These are phyloP conservation scores for Fonsecaea multimorphosa DNA, from an alignment of 2,329 filamentous ascomycete species.

Conservation along the genomic window DNA sequence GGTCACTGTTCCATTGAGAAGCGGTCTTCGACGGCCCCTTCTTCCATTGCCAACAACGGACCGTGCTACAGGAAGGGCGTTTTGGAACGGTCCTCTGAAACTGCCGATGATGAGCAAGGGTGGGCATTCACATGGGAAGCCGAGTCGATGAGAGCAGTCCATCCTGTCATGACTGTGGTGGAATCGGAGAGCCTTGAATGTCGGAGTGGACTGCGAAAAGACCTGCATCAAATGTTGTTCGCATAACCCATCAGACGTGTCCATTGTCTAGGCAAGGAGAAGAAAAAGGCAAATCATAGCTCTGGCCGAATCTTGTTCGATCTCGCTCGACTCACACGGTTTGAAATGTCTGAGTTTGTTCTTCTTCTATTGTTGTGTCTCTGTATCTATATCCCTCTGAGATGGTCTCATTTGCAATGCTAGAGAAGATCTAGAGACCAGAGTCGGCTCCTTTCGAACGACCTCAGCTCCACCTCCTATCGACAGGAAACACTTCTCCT, in stretches of 20 bases:
- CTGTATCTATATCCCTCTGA: background rate
- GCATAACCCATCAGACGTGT: background rate
- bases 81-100: background rate
- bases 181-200: background rate
- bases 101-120: background rate
- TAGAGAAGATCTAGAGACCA: background rate
- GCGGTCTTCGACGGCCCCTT: background rate
- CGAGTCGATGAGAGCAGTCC: background rate
- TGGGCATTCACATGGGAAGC: background rate
- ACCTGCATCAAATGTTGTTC: background rate
- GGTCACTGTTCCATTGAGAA: background rate
- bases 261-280: background rate
- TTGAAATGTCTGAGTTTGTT: background rate
- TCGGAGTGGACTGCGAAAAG: background rate
- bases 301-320: background rate
- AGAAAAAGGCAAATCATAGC: background rate
- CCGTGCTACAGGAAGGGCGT: background rate
- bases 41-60: background rate
- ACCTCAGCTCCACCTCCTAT: background rate
- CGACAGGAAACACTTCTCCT: background rate
- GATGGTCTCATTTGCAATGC: slow-evolving; percentile 1
- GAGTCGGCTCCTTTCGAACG: background rate
- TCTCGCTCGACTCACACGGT: background rate
- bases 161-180: background rate
- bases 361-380: background rate